Conservation (phyloP, 1,139 yeast genomes). For the Groenewaldozyma auringiensis region DNA sequence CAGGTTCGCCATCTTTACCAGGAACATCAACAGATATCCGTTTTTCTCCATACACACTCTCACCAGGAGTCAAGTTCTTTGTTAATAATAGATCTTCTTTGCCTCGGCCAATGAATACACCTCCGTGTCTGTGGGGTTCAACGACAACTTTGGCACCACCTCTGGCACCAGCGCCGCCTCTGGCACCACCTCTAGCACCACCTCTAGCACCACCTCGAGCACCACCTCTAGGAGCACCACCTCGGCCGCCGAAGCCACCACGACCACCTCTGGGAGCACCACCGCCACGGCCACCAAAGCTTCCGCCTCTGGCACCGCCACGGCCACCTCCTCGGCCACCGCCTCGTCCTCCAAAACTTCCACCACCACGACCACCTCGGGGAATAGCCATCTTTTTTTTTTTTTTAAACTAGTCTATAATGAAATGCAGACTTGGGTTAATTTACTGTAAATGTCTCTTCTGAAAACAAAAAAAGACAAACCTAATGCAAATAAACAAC, state of each 20-base stretch:
- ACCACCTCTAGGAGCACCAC: conserved; percentile 26
- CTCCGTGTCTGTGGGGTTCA: conserved; percentile 96
- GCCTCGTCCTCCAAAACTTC: conserved; percentile 16
- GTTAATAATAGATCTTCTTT: conserved; percentile 97
- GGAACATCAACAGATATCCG: conserved; percentile 91
- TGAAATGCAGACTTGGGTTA: too few species aligned
- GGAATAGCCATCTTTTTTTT: conserved; percentile 37
- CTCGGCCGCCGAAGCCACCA: conserved; percentile 30
- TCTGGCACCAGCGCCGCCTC: conserved; percentile 59
- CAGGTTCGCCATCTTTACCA: conserved; percentile 70
- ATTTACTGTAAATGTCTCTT: too few species aligned
- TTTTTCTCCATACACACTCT: conserved; percentile 90
- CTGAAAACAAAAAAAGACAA: background rate
- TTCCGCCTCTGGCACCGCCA: conserved; percentile 26
- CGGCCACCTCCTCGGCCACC: conserved; percentile 39
- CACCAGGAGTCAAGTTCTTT: conserved; percentile 96
- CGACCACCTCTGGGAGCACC: conserved; percentile 31
- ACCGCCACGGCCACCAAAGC: conserved; percentile 32
- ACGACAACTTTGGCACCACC: conserved; percentile 95
- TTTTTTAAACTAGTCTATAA: too few species aligned
- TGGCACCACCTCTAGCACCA: conserved; percentile 34
- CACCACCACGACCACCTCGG: conserved; percentile 17
- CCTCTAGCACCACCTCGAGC: conserved; percentile 34
- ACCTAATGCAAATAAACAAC: too few species aligned
- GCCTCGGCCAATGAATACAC: conserved; percentile 97